Evolutionary conservation across 176 grass and related monocot species (phyloP).

Genomic region (Tillandsia leiboldiana): DNA sequence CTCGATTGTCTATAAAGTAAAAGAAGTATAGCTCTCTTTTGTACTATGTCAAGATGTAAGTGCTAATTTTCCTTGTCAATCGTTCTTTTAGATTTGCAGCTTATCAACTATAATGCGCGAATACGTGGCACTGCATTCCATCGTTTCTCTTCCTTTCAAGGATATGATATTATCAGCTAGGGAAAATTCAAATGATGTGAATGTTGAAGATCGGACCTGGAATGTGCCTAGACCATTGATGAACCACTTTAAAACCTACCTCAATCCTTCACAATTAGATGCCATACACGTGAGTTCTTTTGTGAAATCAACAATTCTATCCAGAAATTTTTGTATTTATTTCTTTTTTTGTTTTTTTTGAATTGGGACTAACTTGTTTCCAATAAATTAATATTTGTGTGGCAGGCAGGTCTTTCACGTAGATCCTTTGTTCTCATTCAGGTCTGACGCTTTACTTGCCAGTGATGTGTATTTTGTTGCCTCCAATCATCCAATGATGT

Average conservation of each 20-base stretch:
- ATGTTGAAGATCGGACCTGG: constrained; percentile 60
- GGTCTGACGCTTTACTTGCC: constrained; percentile 30
- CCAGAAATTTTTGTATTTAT: background rate
- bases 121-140: constrained; percentile 66
- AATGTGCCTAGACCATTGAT: constrained; percentile 77
- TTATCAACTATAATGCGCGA: constrained; percentile 93
- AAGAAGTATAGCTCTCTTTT: background rate
- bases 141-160: constrained; percentile 78
- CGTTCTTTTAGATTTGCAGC: constrained; percentile 68
- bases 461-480: constrained; percentile 2
- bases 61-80: constrained; percentile 17
- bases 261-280: constrained; percentile 83
- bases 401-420: constrained; percentile 87
- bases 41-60: constrained; percentile 5
- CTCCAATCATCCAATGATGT: background rate
- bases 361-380: background rate
- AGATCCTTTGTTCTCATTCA: constrained; percentile 98
- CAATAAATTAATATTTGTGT: constrained; percentile 24
- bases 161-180: constrained; percentile 79
- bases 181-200: constrained; percentile 37
- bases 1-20: no score
- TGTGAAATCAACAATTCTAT: background rate
- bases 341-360: background rate
- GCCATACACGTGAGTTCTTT: constrained; percentile 69
- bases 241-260: constrained; percentile 72